Base-by-base conservation (phyloP, 2,329 filamentous ascomycete species). In the Xylaria sp. region DNA sequence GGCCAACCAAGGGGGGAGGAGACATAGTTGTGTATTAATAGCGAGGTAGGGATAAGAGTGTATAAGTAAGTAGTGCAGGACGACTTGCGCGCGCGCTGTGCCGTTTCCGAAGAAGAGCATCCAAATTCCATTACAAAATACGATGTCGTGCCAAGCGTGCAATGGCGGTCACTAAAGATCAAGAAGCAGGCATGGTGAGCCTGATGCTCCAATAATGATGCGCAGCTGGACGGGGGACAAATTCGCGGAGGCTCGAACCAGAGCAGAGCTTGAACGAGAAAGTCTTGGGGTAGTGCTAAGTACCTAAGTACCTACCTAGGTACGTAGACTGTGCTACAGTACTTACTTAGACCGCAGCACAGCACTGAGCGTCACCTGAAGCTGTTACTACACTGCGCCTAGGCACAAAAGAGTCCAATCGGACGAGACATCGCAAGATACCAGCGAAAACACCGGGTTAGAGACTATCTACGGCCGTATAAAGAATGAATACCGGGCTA, bases 1-100 rank as follows among this genome's bases (percentile, higher is more conserved):
- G 67, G 58, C 64, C 64, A 52, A 66, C 68, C 68, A 71, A 71
- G 72, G 70, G 70, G 68, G 68, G 63, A 65, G 68, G 63, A 65
- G 70, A 56, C 71, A 73, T 73, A 13, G 60, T 66, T 67, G 69
- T 38, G 49, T 40, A 52, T 40, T 49, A 41, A 47, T 58, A 38
- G n/a, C 25, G 27, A 55, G 3, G n/a, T n/a, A n/a, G n/a, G n/a
- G n/a, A n/a, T n/a, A n/a, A n/a, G n/a, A n/a, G n/a, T n/a, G n/a
- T n/a, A n/a, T n/a, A n/a, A n/a, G n/a, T n/a, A n/a, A n/a, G n/a
- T n/a, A n/a, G n/a, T n/a, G n/a, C n/a, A n/a, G n/a, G 17, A 38
- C 43, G 35, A 21, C 21, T 10, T 35, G 58, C 46, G 15, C 38
- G 6, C 53, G 33, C 37, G 44, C 54, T 59, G 51, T 63, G 51